These are phyloP conservation scores for Ceraceosorus guamensis DNA, from an alignment of 1,284 basidiomycete genomes.

Conservation along the genomic window DNA sequence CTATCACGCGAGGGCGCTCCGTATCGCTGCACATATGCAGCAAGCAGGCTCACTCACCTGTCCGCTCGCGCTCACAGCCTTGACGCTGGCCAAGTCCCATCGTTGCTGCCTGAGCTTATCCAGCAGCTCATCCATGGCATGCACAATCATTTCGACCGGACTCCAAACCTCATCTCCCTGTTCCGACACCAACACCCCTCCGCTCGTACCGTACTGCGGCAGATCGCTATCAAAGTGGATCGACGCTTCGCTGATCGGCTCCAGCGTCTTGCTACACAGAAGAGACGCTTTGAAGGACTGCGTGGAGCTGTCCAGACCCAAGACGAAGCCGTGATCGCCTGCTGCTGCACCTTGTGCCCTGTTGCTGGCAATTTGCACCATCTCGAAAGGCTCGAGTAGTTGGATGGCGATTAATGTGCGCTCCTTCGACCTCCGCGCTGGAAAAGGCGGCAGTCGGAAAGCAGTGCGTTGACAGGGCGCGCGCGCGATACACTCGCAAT, in stretches of 20 bases:
- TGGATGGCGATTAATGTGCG: too few species aligned
- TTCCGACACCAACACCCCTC: constrained; percentile 48
- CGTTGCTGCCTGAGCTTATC: constrained; percentile 63
- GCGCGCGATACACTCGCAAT: too few species aligned
- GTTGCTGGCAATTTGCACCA: too few species aligned
- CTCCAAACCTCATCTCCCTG: constrained; percentile 7
- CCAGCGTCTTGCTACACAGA: constrained; percentile 56
- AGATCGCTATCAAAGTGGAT: constrained; percentile 77
- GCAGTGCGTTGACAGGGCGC: too few species aligned
- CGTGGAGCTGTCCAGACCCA: constrained; percentile 79
- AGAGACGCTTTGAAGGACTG: constrained; percentile 70
- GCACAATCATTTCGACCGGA: constrained; percentile 74
- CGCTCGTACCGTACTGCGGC: constrained; percentile 61
- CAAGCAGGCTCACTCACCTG: not conserved
- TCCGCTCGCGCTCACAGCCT: not conserved
- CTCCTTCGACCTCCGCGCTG: too few species aligned
- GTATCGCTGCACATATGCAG: too few species aligned
- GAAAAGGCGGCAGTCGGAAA: too few species aligned
- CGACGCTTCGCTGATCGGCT: constrained; percentile 63
- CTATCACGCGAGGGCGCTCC: too few species aligned
- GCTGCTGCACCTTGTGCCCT: too few species aligned
- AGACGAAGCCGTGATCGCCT: constrained; percentile 48
- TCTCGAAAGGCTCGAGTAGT: too few species aligned
- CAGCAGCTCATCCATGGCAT: constrained; percentile 72
- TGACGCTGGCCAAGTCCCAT: constrained; percentile 11